A percentile compares a stretch with the other conserved stretches of the same genome.
These are phyloP conservation scores for Sporothrix inflata DNA, from an alignment of 2,329 filamentous ascomycete species.

Conservation along the genomic window DNA sequence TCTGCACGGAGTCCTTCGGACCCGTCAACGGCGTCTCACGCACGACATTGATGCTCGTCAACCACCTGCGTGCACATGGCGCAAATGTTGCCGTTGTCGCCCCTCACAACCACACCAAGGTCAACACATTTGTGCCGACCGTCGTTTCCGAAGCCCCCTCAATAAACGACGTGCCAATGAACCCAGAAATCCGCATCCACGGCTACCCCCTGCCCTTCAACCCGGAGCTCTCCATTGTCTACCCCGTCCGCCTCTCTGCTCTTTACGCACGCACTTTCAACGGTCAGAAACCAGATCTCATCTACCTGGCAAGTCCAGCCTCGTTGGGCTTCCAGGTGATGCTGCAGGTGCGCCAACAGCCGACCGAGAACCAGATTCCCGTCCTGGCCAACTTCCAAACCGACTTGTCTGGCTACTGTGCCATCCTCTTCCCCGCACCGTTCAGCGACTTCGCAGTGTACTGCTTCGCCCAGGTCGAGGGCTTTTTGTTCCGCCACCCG, in stretches of 20 bases:
- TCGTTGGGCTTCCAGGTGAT: conserved; percentile 72
- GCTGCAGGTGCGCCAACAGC: conserved; percentile 67
- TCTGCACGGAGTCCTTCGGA: conserved; percentile 72
- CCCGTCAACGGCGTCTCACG: conserved; percentile 75
- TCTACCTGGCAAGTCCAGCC: conserved; percentile 71
- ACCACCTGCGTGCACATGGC: conserved; percentile 66
- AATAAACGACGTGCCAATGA: conserved; percentile 22
- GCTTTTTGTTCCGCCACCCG: conserved; percentile 65
- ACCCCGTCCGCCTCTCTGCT: conserved; percentile 66
- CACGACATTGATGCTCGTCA: conserved; percentile 70
- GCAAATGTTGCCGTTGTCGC: conserved; percentile 69
- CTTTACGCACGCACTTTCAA: conserved; percentile 65
- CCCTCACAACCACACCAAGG: conserved; percentile 59
- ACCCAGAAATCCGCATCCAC: conserved; percentile 60
- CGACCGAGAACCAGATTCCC: conserved; percentile 56
- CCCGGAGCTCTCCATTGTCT: conserved; percentile 70
- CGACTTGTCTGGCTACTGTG: conserved; percentile 69
- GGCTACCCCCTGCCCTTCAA: conserved; percentile 73
- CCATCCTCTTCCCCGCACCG: conserved; percentile 68
- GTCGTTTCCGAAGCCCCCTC: conserved; percentile 37
- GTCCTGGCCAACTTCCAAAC: conserved; percentile 73
- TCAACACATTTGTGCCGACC: conserved; percentile 57
- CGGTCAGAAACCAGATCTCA: conserved; percentile 59
- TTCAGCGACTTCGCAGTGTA: conserved; percentile 64
- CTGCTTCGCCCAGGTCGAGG: conserved; percentile 65